Evolutionary conservation across 2,329 filamentous ascomycete species (phyloP).

Genomic region (Aciculosporium take): DNA sequence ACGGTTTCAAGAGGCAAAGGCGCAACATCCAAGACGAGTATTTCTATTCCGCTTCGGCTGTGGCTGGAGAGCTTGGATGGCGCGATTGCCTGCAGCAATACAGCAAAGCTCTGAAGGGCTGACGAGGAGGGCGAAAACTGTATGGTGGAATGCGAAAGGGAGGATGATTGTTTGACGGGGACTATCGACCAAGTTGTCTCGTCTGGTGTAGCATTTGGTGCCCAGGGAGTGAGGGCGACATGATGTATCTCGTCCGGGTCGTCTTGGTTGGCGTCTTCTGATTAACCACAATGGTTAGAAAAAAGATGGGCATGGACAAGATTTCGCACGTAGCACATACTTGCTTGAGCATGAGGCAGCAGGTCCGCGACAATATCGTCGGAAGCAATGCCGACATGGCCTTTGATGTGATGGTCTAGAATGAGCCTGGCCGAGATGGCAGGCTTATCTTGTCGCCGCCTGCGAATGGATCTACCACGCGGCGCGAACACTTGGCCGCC

Average conservation of each 20-base stretch:
- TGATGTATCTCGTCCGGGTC: conserved; percentile 34
- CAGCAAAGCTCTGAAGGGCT: conserved; percentile 66
- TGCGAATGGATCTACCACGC: conserved; percentile 30
- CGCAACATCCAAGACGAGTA: conserved; percentile 66
- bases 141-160: conserved; percentile 61
- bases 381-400: conserved; percentile 74
- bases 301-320: background rate
- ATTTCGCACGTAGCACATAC: conserved; percentile 25
- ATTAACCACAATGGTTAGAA: background rate
- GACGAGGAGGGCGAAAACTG: conserved; percentile 61
- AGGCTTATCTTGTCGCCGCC: conserved; percentile 53
- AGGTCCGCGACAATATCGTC: conserved; percentile 74
- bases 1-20: conserved; percentile 72
- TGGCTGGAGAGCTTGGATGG: conserved; percentile 61
- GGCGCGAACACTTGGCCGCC: conserved; percentile 13
- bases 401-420: conserved; percentile 72
- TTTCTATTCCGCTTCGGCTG: conserved; percentile 66
- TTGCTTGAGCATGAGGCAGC: conserved; percentile 46
- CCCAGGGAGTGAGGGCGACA: conserved; percentile 63
- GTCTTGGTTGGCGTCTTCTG: conserved; percentile 21
- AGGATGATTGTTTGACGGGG: conserved; percentile 51
- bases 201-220: conserved; percentile 41
- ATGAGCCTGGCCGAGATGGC: conserved; percentile 67
- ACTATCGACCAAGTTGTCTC: conserved; percentile 73
- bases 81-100: conserved; percentile 55